Evolutionary conservation across 768 basidiomycete genomes (phyloP), one percentile per base, ranked within the genome.

Genomic region (Auricularia sp.): DNA sequence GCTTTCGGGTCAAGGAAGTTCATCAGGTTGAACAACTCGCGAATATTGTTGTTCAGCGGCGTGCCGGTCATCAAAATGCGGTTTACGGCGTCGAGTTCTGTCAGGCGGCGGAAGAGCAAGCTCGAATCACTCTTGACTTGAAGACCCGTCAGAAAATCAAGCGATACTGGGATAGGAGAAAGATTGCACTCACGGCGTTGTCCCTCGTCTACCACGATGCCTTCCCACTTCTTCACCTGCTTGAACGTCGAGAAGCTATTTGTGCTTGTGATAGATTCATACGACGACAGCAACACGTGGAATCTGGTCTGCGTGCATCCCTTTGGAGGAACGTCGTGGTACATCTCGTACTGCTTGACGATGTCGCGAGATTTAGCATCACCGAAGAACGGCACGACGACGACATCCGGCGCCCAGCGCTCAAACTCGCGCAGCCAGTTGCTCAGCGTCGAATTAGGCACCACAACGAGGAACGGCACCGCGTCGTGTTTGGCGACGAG

Each of bases 361-460:
- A 98, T 79, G 35, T 90, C 88, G 18, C 92, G 85, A 44, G 91
- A 81, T 69, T 85, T 86, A 42, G 83, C 82, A 70, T 90, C 90
- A n/a, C 92, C 90, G 69, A 87, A 86, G 74, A 87, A 96, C 0
- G 93, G 90, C 29, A 94, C 92, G 54, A 91, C 93, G 35, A 86
- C 80, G 42, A 89, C 77, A 44, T 77, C 75, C 14, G 91, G 91
- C 0, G 90, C 88, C 84, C 82, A 83, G 66, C 88, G 84, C 70
- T 91, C 88, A 68, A 98, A 93, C 73, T 99, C 97, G 39, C 97
- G 82, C 14, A 96, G 84, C 96, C 95, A 97, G 69, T 93, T 97
- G 4, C 88, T 88, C 68, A 98, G 89, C 0, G 95, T 97, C 13
- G 94, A 96, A 72, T 99, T 97, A 0, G 97, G 97, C 4, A 98